A percentile compares a stretch with the other conserved stretches of the same genome.
Conservation (phyloP, 768 basidiomycete genomes). For the Macrolepiota dolichaula region DNA sequence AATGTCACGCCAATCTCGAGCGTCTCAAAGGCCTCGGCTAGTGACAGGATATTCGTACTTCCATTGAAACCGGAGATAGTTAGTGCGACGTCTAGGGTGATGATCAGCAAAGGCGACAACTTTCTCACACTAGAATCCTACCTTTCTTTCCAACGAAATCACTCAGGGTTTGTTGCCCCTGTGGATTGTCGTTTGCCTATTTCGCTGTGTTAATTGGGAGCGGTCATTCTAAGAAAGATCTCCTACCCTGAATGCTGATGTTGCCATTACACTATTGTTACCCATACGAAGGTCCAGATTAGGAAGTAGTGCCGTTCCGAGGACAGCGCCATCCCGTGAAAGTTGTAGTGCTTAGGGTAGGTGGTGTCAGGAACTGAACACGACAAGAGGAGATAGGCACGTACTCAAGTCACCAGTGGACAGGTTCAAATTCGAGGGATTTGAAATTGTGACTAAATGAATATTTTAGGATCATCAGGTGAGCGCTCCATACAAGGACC, state of each 20-base stretch:
- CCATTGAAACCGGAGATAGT: conserved; percentile 55
- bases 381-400: conserved; percentile 18
- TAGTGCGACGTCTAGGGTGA: conserved; percentile 46
- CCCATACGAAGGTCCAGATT: conserved; percentile 58
- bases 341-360: conserved; percentile 49
- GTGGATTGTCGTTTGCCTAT: conserved; percentile 57
- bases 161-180: conserved; percentile 60
- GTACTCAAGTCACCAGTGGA: conserved; percentile 59
- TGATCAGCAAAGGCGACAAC: not conserved
- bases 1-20: conserved; percentile 53
- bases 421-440: conserved; percentile 67
- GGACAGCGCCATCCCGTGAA: conserved; percentile 40
- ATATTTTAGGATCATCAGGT: not conserved
- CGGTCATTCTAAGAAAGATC: not conserved
- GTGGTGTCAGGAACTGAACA: not conserved
- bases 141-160: conserved; percentile 66
- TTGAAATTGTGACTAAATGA: conserved; percentile 51
- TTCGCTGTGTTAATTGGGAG: conserved; percentile 10
- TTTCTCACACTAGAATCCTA: conserved; percentile 16
- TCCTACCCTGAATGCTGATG: conserved; percentile 48
- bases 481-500: conserved; percentile 2
- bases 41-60: conserved; percentile 57
- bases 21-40: conserved; percentile 58
- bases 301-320: conserved; percentile 64
- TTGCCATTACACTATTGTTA: conserved; percentile 51